These are phyloP conservation scores for Colletotrichum lini DNA, from an alignment of 2,329 filamentous ascomycete genomes.

Conservation along the genomic window DNA sequence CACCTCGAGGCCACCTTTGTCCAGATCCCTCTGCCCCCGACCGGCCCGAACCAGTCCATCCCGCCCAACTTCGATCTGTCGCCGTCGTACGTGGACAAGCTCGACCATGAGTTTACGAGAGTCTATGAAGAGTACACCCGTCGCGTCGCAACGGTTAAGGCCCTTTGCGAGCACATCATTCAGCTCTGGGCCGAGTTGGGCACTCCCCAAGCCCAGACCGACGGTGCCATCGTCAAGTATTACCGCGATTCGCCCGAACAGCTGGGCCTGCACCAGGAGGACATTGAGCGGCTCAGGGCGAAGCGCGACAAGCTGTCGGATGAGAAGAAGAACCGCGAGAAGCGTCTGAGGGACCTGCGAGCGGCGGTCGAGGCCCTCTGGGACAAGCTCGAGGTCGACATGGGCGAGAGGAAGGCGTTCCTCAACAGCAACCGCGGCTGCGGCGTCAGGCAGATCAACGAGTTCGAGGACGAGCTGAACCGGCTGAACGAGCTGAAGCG, in stretches of 20 bases:
- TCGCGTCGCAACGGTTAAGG: conserved; percentile 82
- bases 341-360: conserved; percentile 81
- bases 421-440: conserved; percentile 90
- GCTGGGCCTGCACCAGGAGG: conserved; percentile 90
- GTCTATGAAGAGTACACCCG: conserved; percentile 97
- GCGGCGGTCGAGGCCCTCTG: conserved; percentile 87
- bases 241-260: conserved; percentile 94
- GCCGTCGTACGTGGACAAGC: conserved; percentile 84
- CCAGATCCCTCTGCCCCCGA: conserved; percentile 87
- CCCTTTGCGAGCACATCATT: conserved; percentile 86
- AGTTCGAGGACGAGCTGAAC: conserved; percentile 91
- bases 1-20: conserved; percentile 94
- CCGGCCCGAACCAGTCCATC: conserved; percentile 80
- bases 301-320: conserved; percentile 88
- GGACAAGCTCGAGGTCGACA: conserved; percentile 88
- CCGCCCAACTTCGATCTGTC: conserved; percentile 94
- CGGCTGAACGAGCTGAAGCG: conserved; percentile 93
- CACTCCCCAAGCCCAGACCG: conserved; percentile 93
- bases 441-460: conserved; percentile 91
- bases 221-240: conserved; percentile 87
- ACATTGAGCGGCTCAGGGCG: conserved; percentile 78
- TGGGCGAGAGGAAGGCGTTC: conserved; percentile 87
- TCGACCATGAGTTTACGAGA: conserved; percentile 92
- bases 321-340: conserved; percentile 90
- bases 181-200: conserved; percentile 96